Percentiles rank a stretch among this genome's conserved stretches.
phyloP scores from a whole-genome alignment of 305 asterid genomes.

The Galium porrigens region DNA sequence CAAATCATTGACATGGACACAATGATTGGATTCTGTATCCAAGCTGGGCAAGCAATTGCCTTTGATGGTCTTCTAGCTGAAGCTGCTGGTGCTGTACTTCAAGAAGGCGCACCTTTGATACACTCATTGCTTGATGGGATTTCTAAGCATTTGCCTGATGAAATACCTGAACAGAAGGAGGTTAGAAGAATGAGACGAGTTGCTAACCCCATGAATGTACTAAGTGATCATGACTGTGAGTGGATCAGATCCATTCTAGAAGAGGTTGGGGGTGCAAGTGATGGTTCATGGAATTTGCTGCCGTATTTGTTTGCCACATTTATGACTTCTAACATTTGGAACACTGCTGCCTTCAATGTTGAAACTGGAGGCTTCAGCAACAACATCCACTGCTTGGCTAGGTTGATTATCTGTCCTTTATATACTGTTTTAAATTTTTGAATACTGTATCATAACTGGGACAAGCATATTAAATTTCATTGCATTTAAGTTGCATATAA shows the following conservation, averaged over 20 bases:
- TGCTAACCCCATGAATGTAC: slow-evolving; percentile 51
- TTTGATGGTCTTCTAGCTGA: slow-evolving; percentile 75
- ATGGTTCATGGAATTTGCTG: slow-evolving; percentile 87
- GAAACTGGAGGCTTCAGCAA: slow-evolving; percentile 94
- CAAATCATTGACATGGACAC: slow-evolving; percentile 96
- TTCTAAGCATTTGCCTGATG: slow-evolving; percentile 67
- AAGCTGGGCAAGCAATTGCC: slow-evolving; percentile 91
- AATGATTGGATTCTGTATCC: slow-evolving; percentile 81
- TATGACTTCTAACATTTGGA: slow-evolving; percentile 81
- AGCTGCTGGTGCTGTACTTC: slow-evolving; percentile 69
- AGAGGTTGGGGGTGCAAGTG: slow-evolving; percentile 87
- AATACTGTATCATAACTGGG: background rate
- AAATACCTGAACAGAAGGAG: slow-evolving; percentile 77
- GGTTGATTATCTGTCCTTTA: slow-evolving; percentile 26
- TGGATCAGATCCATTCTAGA: slow-evolving; percentile 77
- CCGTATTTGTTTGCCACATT: slow-evolving; percentile 83
- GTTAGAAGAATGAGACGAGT: slow-evolving; percentile 84
- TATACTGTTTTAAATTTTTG: background rate
- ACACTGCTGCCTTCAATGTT: slow-evolving; percentile 69
- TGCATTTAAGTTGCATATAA: background rate
- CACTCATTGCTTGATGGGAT: slow-evolving; percentile 66
- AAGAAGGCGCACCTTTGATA: slow-evolving; percentile 86
- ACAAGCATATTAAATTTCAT: background rate
- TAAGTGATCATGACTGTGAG: slow-evolving; percentile 66
- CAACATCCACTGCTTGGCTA: slow-evolving; percentile 84